Evolutionary conservation across 1,139 yeast genomes (phyloP).

Genomic region (Dujonia santamariae): DNA sequence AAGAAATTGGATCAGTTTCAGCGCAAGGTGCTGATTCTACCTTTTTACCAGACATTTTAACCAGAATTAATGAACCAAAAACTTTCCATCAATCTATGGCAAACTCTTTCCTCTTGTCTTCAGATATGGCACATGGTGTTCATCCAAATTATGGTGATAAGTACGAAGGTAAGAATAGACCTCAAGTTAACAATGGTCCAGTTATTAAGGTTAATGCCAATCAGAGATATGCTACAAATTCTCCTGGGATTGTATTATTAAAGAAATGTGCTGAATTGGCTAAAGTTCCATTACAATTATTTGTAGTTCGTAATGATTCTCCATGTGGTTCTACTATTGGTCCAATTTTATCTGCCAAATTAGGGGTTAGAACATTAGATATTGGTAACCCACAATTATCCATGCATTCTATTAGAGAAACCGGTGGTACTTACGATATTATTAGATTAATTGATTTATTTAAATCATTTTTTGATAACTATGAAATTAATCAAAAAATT

Average conservation of each 20-base stretch:
- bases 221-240: slow-evolving; percentile 92
- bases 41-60: slow-evolving; percentile 74
- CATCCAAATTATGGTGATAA: slow-evolving; percentile 84
- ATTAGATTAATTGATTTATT: slow-evolving; percentile 61
- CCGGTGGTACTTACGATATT: slow-evolving; percentile 81
- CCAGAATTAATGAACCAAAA: slow-evolving; percentile 54
- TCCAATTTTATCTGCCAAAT: slow-evolving; percentile 82
- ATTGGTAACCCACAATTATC: slow-evolving; percentile 92
- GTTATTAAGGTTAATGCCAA: slow-evolving; percentile 92
- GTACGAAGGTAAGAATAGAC: slow-evolving; percentile 78
- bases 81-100: slow-evolving; percentile 64
- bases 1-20: slow-evolving; percentile 88
- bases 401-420: slow-evolving; percentile 95
- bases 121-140: slow-evolving; percentile 96
- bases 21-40: slow-evolving; percentile 98
- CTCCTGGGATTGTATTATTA: slow-evolving; percentile 79
- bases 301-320: slow-evolving; percentile 88
- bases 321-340: slow-evolving; percentile 98
- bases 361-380: slow-evolving; percentile 88
- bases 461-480: slow-evolving; percentile 51
- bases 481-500: slow-evolving; percentile 25
- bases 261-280: slow-evolving; percentile 68
- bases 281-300: slow-evolving; percentile 70
- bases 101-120: slow-evolving; percentile 83
- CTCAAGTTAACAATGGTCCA: slow-evolving; percentile 83